Conservation (phyloP, 2,329 filamentous ascomycete species). For the Ustilaginoidea virens region DNA sequence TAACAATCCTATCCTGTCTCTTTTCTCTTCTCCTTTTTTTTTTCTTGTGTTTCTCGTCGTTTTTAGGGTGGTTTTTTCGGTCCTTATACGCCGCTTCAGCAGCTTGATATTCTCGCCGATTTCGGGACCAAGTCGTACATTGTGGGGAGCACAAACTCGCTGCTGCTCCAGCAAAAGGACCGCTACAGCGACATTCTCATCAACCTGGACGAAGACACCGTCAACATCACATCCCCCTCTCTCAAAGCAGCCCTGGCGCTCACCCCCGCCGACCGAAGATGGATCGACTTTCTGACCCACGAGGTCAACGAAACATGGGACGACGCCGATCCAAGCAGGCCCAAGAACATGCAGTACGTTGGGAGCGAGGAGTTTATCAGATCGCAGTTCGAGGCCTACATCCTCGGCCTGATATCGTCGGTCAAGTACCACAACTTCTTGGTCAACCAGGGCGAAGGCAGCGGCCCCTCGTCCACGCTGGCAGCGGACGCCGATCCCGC, state of each 20-base stretch:
- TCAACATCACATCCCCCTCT: conserved; percentile 70
- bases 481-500: conserved; percentile 73
- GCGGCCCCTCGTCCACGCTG: conserved; percentile 43
- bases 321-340: conserved; percentile 69
- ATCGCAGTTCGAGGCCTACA: conserved; percentile 92
- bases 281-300: conserved; percentile 92
- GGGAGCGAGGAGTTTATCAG: conserved; percentile 96
- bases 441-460: conserved; percentile 52
- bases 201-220: conserved; percentile 79
- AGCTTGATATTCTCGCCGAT: conserved; percentile 86
- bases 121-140: conserved; percentile 93
- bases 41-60: too few relatives aligned
- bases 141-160: conserved; percentile 89
- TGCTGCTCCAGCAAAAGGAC: conserved; percentile 86
- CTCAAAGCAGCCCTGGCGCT: conserved; percentile 62
- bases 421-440: conserved; percentile 77
- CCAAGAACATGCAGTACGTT: conserved; percentile 89
- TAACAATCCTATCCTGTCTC: too few relatives aligned
- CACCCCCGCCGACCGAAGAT: conserved; percentile 76
- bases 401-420: conserved; percentile 73
- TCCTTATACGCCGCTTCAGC: conserved; percentile 90
- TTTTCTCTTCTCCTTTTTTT: too few relatives aligned
- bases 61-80: conserved; percentile 77
- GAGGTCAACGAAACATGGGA: conserved; percentile 96
- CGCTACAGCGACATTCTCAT: conserved; percentile 93